phyloP scores from a whole-genome alignment of 2,329 filamentous ascomycete species.

The Aspergillus caelatus region DNA sequence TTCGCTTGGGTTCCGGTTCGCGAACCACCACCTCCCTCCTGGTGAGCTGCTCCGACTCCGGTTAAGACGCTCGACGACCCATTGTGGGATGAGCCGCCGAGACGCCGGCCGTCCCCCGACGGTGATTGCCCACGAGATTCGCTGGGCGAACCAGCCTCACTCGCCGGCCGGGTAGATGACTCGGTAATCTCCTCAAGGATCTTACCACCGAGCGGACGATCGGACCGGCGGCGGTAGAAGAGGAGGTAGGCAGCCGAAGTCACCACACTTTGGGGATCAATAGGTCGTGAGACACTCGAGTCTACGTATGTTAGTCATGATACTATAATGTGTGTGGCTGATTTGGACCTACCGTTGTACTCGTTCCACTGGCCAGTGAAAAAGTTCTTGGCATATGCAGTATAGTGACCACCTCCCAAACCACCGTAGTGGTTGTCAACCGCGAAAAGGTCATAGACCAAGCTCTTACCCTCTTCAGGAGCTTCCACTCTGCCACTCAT shows the following conservation, averaged over 20 bases:
- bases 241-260: constrained; percentile 84
- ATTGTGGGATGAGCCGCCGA: constrained; percentile 84
- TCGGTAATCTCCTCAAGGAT: constrained; percentile 72
- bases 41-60: constrained; percentile 76
- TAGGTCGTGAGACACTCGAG: constrained; percentile 67
- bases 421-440: constrained; percentile 96
- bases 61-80: constrained; percentile 87
- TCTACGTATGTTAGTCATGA: constrained; percentile 62
- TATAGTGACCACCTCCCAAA: constrained; percentile 93
- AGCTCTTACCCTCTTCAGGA: constrained; percentile 76
- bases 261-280: constrained; percentile 65
- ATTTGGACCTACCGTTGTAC: constrained; percentile 74
- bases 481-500: constrained; percentile 77
- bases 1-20: constrained; percentile 42
- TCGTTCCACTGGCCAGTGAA: constrained; percentile 89
- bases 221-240: constrained; percentile 89
- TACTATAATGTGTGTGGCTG: neutral
- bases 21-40: constrained; percentile 64
- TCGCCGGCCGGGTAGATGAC: constrained; percentile 57
- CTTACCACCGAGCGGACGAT: constrained; percentile 75
- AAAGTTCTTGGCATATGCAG: constrained; percentile 91
- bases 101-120: constrained; percentile 83
- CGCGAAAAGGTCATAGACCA: constrained; percentile 90
- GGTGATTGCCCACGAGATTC: constrained; percentile 51
- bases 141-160: constrained; percentile 49